Conservation (phyloP, 2,329 filamentous ascomycete genomes). For the Fonsecaea pedrosoi region DNA sequence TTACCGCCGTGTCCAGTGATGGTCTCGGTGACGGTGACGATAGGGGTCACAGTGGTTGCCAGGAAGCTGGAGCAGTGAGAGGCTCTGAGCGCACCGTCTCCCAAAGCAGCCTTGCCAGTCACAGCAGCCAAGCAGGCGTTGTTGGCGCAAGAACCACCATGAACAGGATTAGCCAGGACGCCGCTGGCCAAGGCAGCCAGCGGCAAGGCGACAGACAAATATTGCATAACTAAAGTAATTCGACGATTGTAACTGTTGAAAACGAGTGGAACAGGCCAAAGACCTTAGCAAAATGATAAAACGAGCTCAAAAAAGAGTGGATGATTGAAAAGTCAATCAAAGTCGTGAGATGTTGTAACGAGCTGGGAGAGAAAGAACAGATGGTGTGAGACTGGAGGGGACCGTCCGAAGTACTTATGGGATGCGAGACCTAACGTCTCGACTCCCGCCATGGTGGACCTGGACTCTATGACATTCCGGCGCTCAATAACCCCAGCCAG, state of each 20-base stretch:
- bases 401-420: slow-evolving; percentile 32
- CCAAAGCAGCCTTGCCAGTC: slow-evolving; percentile 38
- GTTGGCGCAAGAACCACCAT: slow-evolving; percentile 14
- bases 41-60: slow-evolving; percentile 34
- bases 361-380: slow-evolving; percentile 27
- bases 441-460: slow-evolving; percentile 20
- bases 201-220: slow-evolving; percentile 35
- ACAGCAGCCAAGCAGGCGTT: slow-evolving; percentile 39
- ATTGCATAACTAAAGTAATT: slow-evolving; percentile 34
- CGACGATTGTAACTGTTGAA: slow-evolving; percentile 17
- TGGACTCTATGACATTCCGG: slow-evolving; percentile 11
- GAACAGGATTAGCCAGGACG: slow-evolving; percentile 32
- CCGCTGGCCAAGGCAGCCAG: slow-evolving; percentile 38
- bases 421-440: slow-evolving; percentile 23
- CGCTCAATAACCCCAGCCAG: slow-evolving; percentile 21
- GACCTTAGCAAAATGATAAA: slow-evolving; percentile 32
- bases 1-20: slow-evolving; percentile 17
- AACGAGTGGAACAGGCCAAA: slow-evolving; percentile 40
- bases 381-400: slow-evolving; percentile 12
- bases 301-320: slow-evolving; percentile 39
- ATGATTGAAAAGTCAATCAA: slow-evolving; percentile 41
- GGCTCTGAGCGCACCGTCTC: slow-evolving; percentile 34
- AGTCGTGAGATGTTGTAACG: slow-evolving; percentile 18
- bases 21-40: slow-evolving; percentile 31
- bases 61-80: slow-evolving; percentile 39